A percentile compares a stretch with the other conserved stretches of the same genome.
Conservation (phyloP, 2,329 filamentous ascomycete genomes). For the Epichloe sibirici region DNA sequence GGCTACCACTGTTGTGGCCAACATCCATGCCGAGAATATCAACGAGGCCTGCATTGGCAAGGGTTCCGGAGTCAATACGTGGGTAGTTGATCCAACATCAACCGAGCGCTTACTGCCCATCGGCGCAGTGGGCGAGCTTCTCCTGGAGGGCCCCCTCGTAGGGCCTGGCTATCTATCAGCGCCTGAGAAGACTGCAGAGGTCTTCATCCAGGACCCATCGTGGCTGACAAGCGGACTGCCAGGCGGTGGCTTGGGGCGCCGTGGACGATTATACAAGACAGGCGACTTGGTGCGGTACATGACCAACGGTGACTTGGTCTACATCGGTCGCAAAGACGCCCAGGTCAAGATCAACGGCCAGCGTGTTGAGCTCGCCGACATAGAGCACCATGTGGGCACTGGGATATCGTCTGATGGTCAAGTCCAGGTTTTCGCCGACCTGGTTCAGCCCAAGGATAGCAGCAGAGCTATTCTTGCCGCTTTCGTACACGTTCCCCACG, state of each 20-base stretch:
- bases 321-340: constrained; percentile 37
- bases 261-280: constrained; percentile 26
- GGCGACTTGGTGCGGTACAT: constrained; percentile 22
- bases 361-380: constrained; percentile 30
- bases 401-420: not conserved
- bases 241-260: constrained; percentile 8
- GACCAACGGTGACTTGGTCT: constrained; percentile 19
- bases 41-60: not conserved
- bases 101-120: constrained; percentile 14
- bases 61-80: not conserved
- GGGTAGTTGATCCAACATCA: constrained; percentile 1
- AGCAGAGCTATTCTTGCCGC: too few species aligned
- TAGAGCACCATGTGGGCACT: constrained; percentile 8
- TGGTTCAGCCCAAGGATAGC: too few species aligned
- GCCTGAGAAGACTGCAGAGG: constrained; percentile 28
- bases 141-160: constrained; percentile 31
- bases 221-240: not conserved
- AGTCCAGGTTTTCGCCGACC: not conserved
- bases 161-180: constrained; percentile 38
- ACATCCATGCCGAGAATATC: not conserved
- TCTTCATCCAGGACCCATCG: constrained; percentile 14
- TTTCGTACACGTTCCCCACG: too few species aligned
- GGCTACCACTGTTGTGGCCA: not conserved
- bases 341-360: constrained; percentile 45
- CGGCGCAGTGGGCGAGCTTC: constrained; percentile 23